Evolutionary conservation across 2,329 filamentous ascomycete species (phyloP).

Genomic region (Monilinia aucupariae): DNA sequence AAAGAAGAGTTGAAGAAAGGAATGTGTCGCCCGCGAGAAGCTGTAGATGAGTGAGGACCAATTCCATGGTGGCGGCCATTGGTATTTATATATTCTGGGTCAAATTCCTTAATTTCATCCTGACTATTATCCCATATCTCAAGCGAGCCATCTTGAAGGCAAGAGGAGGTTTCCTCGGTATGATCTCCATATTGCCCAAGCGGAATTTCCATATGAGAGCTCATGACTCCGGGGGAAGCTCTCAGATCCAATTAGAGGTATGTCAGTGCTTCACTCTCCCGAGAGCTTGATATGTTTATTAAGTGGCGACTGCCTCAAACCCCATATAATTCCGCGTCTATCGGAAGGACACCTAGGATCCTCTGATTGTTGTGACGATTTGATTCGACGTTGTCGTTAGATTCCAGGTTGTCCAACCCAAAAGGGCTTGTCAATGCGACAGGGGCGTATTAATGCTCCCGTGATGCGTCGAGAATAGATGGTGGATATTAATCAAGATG

Average conservation of each 20-base stretch:
- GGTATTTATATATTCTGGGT: slow-evolving; percentile 1
- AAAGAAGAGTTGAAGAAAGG: slow-evolving; percentile 5
- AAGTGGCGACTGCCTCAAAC: slow-evolving; percentile 2
- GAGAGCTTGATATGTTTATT: neutral
- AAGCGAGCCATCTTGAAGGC: slow-evolving; percentile 7
- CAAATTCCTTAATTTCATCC: neutral
- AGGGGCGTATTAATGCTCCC: neutral
- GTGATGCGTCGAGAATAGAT: neutral
- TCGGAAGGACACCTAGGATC: neutral
- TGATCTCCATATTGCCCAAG: slow-evolving; percentile 3
- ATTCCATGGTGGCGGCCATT: neutral
- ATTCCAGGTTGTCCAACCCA: neutral
- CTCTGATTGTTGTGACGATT: neutral
- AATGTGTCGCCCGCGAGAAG: slow-evolving; percentile 4
- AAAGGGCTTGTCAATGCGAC: neutral
- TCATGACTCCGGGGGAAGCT: neutral
- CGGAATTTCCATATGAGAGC: neutral
- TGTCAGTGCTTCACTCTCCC: slow-evolving; percentile 5
- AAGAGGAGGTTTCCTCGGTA: slow-evolving; percentile 6
- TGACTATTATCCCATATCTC: slow-evolving; percentile 9
- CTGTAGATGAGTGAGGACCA: neutral
- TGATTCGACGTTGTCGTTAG: slow-evolving; percentile 4
- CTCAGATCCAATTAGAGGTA: slow-evolving; percentile 1
- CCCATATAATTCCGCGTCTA: neutral
- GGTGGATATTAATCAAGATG: neutral